These are phyloP conservation scores for Rutstroemia sp. DNA, from an alignment of 2,329 filamentous ascomycete species.

Conservation along the genomic window DNA sequence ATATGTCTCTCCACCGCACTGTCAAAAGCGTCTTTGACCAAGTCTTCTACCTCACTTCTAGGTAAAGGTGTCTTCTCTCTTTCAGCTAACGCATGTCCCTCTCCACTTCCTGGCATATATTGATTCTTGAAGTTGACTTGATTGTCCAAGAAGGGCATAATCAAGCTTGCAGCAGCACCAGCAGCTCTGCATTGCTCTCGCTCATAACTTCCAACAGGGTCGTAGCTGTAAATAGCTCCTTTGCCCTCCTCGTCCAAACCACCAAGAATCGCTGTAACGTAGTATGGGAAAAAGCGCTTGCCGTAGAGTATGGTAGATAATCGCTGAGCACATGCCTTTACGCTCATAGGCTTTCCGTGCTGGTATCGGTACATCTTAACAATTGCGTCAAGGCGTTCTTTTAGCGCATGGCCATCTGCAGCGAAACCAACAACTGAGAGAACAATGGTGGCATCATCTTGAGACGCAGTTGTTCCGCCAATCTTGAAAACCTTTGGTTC, in stretches of 20 bases:
- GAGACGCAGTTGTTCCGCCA: constrained; percentile 79
- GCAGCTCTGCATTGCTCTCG: constrained; percentile 91
- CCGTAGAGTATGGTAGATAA: constrained; percentile 92
- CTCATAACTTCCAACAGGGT: constrained; percentile 96
- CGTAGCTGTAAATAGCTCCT: constrained; percentile 94
- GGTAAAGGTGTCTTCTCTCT: constrained; percentile 64
- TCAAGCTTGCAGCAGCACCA: constrained; percentile 84
- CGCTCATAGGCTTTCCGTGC: constrained; percentile 92
- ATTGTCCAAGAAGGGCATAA: constrained; percentile 99
- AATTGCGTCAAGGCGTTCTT: constrained; percentile 86
- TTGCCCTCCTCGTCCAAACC: constrained; percentile 91
- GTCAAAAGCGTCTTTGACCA: constrained; percentile 97
- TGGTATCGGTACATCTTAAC: constrained; percentile 99
- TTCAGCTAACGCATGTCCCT: constrained; percentile 72
- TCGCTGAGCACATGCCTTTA: constrained; percentile 90
- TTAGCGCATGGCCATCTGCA: constrained; percentile 87
- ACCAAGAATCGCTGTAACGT: constrained; percentile 88
- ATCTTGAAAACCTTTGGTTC: constrained; percentile 96
- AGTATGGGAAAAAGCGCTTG: constrained; percentile 99
- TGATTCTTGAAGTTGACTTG: constrained; percentile 99
- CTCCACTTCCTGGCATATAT: constrained; percentile 79
- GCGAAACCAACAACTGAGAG: constrained; percentile 94
- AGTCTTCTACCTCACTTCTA: constrained; percentile 66
- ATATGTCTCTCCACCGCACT: constrained; percentile 98
- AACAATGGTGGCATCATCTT: constrained; percentile 78